These are phyloP conservation scores for Colletotrichum gloeosporioides DNA, from an alignment of 2,329 filamentous ascomycete species.

Conservation along the genomic window DNA sequence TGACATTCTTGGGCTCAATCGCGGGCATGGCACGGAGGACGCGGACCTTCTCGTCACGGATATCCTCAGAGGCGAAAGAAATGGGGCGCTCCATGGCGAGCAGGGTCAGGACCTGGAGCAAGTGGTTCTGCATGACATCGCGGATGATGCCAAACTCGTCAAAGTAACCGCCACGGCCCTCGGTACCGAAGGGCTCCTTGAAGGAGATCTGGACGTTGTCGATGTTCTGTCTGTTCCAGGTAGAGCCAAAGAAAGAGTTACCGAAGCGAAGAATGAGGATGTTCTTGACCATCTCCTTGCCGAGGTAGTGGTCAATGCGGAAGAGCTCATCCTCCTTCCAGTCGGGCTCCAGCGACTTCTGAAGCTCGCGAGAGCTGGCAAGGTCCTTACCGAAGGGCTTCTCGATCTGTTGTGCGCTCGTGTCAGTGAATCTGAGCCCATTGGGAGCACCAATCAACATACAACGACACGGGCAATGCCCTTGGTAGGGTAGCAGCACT, in stretches of 20 bases:
- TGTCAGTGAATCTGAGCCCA: background rate
- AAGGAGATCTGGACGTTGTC: slow-evolving; percentile 99
- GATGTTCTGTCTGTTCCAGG: slow-evolving; percentile 99
- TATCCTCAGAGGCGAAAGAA: slow-evolving; percentile 97
- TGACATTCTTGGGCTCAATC: slow-evolving; percentile 99
- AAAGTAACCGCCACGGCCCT: slow-evolving; percentile 97
- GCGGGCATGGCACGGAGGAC: slow-evolving; percentile 91
- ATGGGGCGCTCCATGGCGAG: slow-evolving; percentile 98
- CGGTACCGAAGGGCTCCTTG: slow-evolving; percentile 98
- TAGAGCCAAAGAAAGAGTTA: slow-evolving; percentile 98
- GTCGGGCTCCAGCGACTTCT: slow-evolving; percentile 93
- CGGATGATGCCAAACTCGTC: slow-evolving; percentile 99
- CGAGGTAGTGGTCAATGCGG: slow-evolving; percentile 98
- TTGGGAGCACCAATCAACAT: slow-evolving; percentile 38
- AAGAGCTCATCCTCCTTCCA: slow-evolving; percentile 99
- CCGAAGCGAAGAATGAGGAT: slow-evolving; percentile 97
- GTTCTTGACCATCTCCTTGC: slow-evolving; percentile 99
- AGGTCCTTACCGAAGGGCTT: slow-evolving; percentile 99
- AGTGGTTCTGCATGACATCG: slow-evolving; percentile 99
- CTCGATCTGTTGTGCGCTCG: slow-evolving; percentile 72
- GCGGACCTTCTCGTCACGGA: slow-evolving; percentile 97
- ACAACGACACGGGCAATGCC: slow-evolving; percentile 96
- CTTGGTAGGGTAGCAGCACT: slow-evolving; percentile 91
- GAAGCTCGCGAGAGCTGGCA: slow-evolving; percentile 89
- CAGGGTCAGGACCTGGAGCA: slow-evolving; percentile 94